Percentiles rank a stretch among this genome's conserved stretches.
phyloP scores from a whole-genome alignment of 2,329 filamentous ascomycete genomes.

The Colletotrichum sansevieriae region DNA sequence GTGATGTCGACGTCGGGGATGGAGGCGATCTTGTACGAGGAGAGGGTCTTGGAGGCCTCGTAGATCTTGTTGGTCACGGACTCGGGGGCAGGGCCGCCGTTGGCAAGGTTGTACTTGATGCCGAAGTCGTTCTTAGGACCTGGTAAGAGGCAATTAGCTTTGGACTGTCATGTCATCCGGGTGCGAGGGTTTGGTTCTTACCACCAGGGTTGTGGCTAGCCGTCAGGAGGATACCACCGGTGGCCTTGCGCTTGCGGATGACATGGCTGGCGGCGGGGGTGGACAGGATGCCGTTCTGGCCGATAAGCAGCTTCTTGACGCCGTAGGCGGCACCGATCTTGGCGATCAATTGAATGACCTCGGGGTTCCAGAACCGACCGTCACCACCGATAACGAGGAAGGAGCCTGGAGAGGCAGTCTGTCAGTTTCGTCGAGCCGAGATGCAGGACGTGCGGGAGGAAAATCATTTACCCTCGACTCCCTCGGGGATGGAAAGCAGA shows the following conservation, averaged over 20 bases:
- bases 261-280: conserved; percentile 96
- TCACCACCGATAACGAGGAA: conserved; percentile 98
- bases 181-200: conserved; percentile 57
- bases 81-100: conserved; percentile 95
- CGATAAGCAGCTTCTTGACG: conserved; percentile 98
- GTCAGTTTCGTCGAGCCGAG: conserved; percentile 13
- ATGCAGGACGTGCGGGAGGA: background rate
- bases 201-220: conserved; percentile 98
- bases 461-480: conserved; percentile 75
- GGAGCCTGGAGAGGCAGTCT: conserved; percentile 60
- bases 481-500: conserved; percentile 95
- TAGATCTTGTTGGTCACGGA: conserved; percentile 98
- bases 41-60: conserved; percentile 89
- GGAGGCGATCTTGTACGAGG: conserved; percentile 90
- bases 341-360: conserved; percentile 95
- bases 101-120: conserved; percentile 99
- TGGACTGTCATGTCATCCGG: no score
- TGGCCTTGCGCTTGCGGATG: conserved; percentile 94
- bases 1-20: conserved; percentile 88
- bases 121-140: conserved; percentile 96
- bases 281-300: conserved; percentile 95
- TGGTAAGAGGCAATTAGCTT: conserved; percentile 52
- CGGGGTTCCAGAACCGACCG: conserved; percentile 96
- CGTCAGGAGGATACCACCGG: conserved; percentile 95
- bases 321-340: conserved; percentile 98